phyloP scores from a whole-genome alignment of 2,329 filamentous ascomycete genomes.

The Geosmithia flava region DNA sequence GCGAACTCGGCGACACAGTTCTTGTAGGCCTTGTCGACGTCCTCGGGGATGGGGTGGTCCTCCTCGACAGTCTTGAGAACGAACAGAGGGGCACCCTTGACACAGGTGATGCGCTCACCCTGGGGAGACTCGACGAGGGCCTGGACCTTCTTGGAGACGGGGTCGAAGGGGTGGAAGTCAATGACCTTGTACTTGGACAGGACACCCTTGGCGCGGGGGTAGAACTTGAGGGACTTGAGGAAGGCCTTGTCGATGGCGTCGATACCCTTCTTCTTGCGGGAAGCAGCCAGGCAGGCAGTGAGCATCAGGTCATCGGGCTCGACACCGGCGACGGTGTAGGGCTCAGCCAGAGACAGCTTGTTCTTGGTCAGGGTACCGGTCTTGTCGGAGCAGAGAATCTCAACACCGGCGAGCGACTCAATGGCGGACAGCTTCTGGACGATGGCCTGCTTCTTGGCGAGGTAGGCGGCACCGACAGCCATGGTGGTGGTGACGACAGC shows the following conservation, averaged over 20 bases:
- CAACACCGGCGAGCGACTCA: constrained; percentile 82
- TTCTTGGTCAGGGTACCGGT: constrained; percentile 90
- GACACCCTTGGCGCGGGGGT: constrained; percentile 69
- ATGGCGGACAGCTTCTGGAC: constrained; percentile 89
- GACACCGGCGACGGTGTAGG: constrained; percentile 71
- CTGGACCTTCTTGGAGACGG: constrained; percentile 85
- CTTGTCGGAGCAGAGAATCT: constrained; percentile 92
- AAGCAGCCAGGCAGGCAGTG: constrained; percentile 79
- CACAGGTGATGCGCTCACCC: constrained; percentile 75
- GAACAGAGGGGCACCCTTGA: constrained; percentile 84
- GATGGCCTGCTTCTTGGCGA: constrained; percentile 86
- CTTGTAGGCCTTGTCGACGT: constrained; percentile 75
- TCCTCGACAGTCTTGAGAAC: constrained; percentile 81
- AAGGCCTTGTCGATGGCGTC: constrained; percentile 94
- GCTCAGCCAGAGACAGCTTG: constrained; percentile 78
- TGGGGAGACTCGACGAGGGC: constrained; percentile 73
- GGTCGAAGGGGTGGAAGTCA: constrained; percentile 81
- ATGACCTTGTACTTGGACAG: constrained; percentile 76
- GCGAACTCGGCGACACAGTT: constrained; percentile 88
- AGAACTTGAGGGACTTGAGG: constrained; percentile 72
- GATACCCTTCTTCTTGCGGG: constrained; percentile 91
- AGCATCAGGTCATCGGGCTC: constrained; percentile 84
- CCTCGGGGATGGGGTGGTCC: constrained; percentile 66
- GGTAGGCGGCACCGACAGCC: constrained; percentile 84
- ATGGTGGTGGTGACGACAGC: constrained; percentile 91